Base-by-base conservation (phyloP, 163 green algal species). In the Volvox carteri region DNA sequence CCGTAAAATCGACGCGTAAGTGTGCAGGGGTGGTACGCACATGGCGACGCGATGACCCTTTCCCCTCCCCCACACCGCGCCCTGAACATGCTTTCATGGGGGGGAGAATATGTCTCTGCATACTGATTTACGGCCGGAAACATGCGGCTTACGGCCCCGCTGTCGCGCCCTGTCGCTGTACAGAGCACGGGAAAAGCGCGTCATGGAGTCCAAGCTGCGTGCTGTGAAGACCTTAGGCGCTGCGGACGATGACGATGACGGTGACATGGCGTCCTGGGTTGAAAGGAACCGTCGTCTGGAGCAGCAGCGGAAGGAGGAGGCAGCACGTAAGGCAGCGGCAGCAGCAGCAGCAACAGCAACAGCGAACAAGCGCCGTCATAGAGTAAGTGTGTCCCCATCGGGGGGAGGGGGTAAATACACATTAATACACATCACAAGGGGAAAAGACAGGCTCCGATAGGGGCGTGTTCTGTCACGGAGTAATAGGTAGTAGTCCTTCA, bases 241-340 rank as follows among this genome's bases (percentile, higher is more conserved):
- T 14, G 93, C 91, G 4, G 90, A 91, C 21, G 85, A 90, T 0
- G 95, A 95, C 1, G 93, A 95, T 14, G 95, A 96, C 65, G 80
- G 80, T 3, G 96, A 98, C 83, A 88, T 97, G 19, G 84, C 92
- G 30, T 87, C 90, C 9, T 98, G 96, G 96, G 94, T 98, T 25
- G 87, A 89, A 41, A 95, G 94, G 68, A 96, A 79, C 85, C 78
- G 65, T 56, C 41, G 58, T 42, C 58, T 85, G 48, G 79, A 81
- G 87, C 48, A 77, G 54, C 52, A 84, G 65, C 87, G 87, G 21
- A 54, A 37, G 73, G 80, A 81, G 56, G 87, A 81, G 25, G 87
- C 39, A 25, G 87, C 87, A 11, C 41, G 25, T 1, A 81, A 86
- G 58, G 76, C 88, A n/a, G n/a, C n/a, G n/a, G n/a, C n/a, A n/a